Evolutionary conservation across 176 grass and related monocot species (phyloP).

Genomic region (Otatea glauca): DNA sequence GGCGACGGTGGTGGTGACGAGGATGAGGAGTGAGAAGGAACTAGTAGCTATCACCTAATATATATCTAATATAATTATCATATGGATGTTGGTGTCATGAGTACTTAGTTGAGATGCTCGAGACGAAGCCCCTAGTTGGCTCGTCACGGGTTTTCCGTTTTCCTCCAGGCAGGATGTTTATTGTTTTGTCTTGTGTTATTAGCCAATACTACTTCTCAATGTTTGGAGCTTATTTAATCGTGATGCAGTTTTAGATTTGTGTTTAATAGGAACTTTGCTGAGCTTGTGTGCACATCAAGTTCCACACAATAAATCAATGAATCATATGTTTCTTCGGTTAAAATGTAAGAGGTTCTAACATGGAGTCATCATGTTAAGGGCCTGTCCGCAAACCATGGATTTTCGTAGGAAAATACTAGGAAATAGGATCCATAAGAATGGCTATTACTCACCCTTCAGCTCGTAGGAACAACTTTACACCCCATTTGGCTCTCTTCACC

Average conservation of each 20-base stretch:
- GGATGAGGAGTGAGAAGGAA: conserved; percentile 49
- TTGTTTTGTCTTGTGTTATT: conserved; percentile 13
- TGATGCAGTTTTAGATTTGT: not conserved
- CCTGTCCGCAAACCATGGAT: no score
- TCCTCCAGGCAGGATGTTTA: conserved; percentile 20
- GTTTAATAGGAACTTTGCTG: no score
- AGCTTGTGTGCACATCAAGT: no score
- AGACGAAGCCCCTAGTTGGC: not conserved
- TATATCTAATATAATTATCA: conserved; percentile 29
- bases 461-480: no score
- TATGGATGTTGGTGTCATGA: conserved; percentile 40
- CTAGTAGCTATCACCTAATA: conserved; percentile 36
- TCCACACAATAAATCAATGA: no score
- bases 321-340: no score
- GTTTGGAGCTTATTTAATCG: conserved; percentile 31
- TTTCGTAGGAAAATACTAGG: no score
- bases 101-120: conserved; percentile 33
- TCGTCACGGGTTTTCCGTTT: conserved; percentile 22
- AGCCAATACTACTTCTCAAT: conserved; percentile 20
- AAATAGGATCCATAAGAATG: no score
- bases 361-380: no score
- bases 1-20: conserved; percentile 49
- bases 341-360: no score
- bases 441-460: no score
- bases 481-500: no score